Evolutionary conservation across 179 eudicot genomes (phyloP).

Genomic region (Nepenthes alata): DNA sequence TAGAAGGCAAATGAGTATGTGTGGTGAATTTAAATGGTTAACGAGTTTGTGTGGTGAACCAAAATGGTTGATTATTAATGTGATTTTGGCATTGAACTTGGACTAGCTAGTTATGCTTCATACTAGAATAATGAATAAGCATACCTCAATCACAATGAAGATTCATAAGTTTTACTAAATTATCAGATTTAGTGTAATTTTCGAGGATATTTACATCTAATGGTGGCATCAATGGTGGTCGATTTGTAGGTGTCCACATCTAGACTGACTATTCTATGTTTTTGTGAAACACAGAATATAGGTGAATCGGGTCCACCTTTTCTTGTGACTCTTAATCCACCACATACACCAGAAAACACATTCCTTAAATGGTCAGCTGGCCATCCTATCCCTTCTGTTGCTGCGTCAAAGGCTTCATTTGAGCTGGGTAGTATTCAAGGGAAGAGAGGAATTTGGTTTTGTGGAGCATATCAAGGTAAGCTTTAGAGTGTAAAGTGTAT

Average conservation of each 20-base stretch:
- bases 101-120: no score
- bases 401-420: slow-evolving; percentile 73
- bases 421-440: slow-evolving; percentile 77
- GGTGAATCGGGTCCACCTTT: slow-evolving; percentile 37
- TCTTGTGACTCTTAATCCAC: slow-evolving; percentile 80
- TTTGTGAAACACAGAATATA: slow-evolving; percentile 40
- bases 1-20: no score
- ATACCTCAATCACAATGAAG: no score
- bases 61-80: no score
- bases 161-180: no score
- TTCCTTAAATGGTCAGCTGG: slow-evolving; percentile 79
- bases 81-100: no score
- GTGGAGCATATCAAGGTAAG: slow-evolving; percentile 92
- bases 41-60: no score
- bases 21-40: no score
- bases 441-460: slow-evolving; percentile 83
- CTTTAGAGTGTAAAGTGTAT: neutral
- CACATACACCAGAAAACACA: slow-evolving; percentile 41
- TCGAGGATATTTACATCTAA: neutral
- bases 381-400: slow-evolving; percentile 86
- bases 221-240: neutral
- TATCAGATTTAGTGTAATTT: no score
- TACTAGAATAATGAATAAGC: no score
- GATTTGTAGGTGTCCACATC: neutral
- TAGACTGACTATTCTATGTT: neutral